Evolutionary conservation across 345 rosid species (phyloP), one percentile per base, ranked within the genome.

Genomic region (Citrus mangshanensis): DNA sequence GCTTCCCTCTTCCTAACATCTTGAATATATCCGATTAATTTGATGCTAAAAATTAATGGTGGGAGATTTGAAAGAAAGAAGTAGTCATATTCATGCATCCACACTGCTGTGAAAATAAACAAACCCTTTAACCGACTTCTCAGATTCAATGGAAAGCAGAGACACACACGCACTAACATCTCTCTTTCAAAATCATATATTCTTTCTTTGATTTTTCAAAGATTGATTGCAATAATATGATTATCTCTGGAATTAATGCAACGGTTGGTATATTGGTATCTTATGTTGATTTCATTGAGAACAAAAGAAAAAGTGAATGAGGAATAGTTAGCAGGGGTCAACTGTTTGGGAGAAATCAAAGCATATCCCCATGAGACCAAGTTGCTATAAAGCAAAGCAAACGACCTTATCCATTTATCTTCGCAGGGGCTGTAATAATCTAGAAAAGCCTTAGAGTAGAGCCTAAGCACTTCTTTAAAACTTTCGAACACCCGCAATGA

Each of bases 381-480:
- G 72, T 81, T 77, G 84, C 58, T 22, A 65, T 70, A 46, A 73
- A 77, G 68, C 56, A 28, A 46, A 46, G 18, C 51, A 27, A 75
- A 76, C 82, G 56, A 76, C 82, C 88, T 83, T 78, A 87, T 81
- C 88, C 79, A 65, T 59, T 32, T 69, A 56, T 51, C 77, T 51
- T 42, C 40, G 12, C 0, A n/a, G 77, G 40, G 55, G 12, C 69
- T 42, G 28, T 1, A 37, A 54, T 66, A 61, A 22, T 62, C 34
- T 38, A 35, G 18, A 74, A 74, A 60, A 35, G 22, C 4, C 7
- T 1, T 55, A 74, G 78, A 42, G 28, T 55, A 74, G 78, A 42
- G 28, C 42, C 83, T 40, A 40, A 40, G 46, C 46, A 40, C 13
- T 62, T 83, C 82, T 54, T 65, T 67, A 66, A 25, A 56, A 73